Evolutionary conservation across 169 alveolate species (phyloP).

Genomic region (Cryptosporidium ryanae): DNA sequence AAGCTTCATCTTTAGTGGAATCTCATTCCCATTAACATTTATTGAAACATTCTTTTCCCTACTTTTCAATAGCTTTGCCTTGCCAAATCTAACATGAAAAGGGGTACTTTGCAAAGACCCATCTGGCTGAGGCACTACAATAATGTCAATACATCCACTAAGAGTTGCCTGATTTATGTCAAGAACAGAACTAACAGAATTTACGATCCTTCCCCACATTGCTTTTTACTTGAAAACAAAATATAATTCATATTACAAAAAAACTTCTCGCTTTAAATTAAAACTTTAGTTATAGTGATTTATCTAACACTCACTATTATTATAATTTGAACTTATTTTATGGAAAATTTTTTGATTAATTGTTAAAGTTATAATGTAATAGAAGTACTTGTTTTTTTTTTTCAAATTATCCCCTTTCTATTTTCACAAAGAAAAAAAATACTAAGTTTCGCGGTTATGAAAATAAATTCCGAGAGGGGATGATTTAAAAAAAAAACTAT

Average conservation of each 20-base stretch:
- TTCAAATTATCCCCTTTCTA: too few relatives aligned
- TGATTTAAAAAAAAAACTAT: too few relatives aligned
- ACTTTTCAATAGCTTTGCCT: slow-evolving; percentile 92
- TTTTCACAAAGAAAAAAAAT: too few relatives aligned
- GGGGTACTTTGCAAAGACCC: slow-evolving; percentile 91
- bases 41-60: slow-evolving; percentile 92
- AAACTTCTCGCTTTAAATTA: too few relatives aligned
- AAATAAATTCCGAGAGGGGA: too few relatives aligned
- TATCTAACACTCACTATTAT: too few relatives aligned
- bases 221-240: not conserved
- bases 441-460: too few relatives aligned
- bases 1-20: slow-evolving; percentile 91
- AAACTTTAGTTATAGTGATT: too few relatives aligned
- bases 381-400: too few relatives aligned
- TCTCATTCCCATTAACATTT: slow-evolving; percentile 90
- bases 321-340: too few relatives aligned
- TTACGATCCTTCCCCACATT: slow-evolving; percentile 93
- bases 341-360: too few relatives aligned
- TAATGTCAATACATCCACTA: slow-evolving; percentile 93
- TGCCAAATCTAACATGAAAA: slow-evolving; percentile 96
- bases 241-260: slow-evolving; percentile 28
- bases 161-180: slow-evolving; percentile 93
- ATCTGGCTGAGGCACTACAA: slow-evolving; percentile 88
- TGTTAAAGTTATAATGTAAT: too few relatives aligned
- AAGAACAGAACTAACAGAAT: slow-evolving; percentile 89